Base-by-base conservation (phyloP, 352 stramenopile species). In the Phytopythium boreale region DNA sequence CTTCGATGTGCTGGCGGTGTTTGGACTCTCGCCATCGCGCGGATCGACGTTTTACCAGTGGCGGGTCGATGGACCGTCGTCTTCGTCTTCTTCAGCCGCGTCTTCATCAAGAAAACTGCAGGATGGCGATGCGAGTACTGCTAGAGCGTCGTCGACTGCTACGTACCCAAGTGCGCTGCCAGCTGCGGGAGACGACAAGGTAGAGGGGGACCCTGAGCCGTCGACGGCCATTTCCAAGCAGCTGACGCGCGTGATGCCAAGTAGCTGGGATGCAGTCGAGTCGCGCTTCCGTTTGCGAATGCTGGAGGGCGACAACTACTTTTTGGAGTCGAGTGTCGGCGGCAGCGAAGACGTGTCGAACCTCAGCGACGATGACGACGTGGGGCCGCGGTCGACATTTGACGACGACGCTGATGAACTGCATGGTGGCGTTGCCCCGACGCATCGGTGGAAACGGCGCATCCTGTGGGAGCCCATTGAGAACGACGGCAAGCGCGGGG, bases 391-490 rank as follows among this genome's bases (percentile, higher is more conserved):
- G 27, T 49, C 67, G 15, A 68, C 61, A 4, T 80, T 73, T 61
- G 43, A 64, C 31, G 56, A 63, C 22, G 61, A 69, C 22, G 64
- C 70, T 41, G 55, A 72, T 46, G 50, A 74, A n/a, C 59, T 79
- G 11, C 64, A 77, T 36, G 72, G 71, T 34, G 61, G 69, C 6
- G 64, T 72, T n/a, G 43, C 49, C 20, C n/a, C 66, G 36, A 36
- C 22, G 46, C 47, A 53, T 53, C 47, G 58, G 5, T 55, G 64
- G 26, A 71, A 62, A 49, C 77, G 64, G 29, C 70, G 61, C 29
- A 70, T 87, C 9, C 85, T 89, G 43, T 92, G 84, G 84, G 77
- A 91, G 41, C 71, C 79, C 15, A 90, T 94, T 53, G 81, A 82
- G 36, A 90, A 87, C 52, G 79, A 88, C 34, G 83, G 86, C 39